These are phyloP conservation scores for Talaromyces adpressus DNA, from an alignment of 495 filamentous ascomycete species.

Conservation along the genomic window DNA sequence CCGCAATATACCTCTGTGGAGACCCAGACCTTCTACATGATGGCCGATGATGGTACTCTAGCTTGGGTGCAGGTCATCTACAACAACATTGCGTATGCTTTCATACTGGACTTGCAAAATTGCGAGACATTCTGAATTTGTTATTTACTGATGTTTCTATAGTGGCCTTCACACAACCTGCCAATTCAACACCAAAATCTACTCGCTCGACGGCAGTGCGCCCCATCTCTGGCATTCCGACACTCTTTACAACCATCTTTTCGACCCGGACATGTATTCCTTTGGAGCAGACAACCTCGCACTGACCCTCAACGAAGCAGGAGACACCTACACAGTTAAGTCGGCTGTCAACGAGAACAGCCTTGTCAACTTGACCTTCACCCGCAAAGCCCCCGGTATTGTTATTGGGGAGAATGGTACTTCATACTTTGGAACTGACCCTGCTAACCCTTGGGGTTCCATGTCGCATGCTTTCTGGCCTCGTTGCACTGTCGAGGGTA, in stretches of 20 bases:
- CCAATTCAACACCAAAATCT: conserved; percentile 90
- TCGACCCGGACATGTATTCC: conserved; percentile 71
- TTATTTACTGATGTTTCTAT: conserved; percentile 7
- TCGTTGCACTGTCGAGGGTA: conserved; percentile 70
- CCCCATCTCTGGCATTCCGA: conserved; percentile 75
- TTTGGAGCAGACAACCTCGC: conserved; percentile 82
- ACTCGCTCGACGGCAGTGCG: conserved; percentile 61
- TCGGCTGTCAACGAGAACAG: conserved; percentile 69
- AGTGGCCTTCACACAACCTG: conserved; percentile 85
- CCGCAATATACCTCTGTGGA: conserved; percentile 85
- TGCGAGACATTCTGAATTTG: neutral
- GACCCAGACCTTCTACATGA: conserved; percentile 93
- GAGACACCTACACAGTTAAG: conserved; percentile 74
- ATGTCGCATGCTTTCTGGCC: conserved; percentile 95
- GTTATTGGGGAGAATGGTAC: conserved; percentile 81
- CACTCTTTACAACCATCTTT: conserved; percentile 65
- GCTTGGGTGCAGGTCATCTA: conserved; percentile 89
- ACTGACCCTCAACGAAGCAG: conserved; percentile 77
- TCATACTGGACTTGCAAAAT: neutral
- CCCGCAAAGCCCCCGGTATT: conserved; percentile 70
- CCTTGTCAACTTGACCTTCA: conserved; percentile 78
- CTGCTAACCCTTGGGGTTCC: conserved; percentile 76
- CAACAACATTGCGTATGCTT: conserved; percentile 90
- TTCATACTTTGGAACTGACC: conserved; percentile 78
- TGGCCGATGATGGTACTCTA: conserved; percentile 67